These are phyloP conservation scores for Cladosporium oxysporum DNA, from an alignment of 2,329 filamentous ascomycete genomes.

Conservation along the genomic window DNA sequence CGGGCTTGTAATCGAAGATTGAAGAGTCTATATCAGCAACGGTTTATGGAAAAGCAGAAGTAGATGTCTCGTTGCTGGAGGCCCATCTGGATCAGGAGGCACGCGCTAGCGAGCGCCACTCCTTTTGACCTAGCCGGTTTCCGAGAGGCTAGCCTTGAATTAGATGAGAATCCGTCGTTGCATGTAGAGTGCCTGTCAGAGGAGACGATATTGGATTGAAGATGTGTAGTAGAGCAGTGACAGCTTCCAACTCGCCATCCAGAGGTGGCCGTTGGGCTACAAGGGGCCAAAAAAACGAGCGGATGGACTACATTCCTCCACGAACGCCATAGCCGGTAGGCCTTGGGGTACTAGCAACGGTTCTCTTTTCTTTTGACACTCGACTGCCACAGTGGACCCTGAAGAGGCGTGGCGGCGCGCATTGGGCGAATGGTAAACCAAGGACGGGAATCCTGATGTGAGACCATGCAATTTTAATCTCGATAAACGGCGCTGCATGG, in stretches of 20 bases:
- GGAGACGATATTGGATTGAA: neutral
- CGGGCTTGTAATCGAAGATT: neutral
- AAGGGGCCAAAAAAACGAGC: neutral
- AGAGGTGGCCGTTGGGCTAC: neutral
- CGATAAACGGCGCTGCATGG: conserved; percentile 9
- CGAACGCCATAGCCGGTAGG: neutral
- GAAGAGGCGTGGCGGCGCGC: conserved; percentile 8
- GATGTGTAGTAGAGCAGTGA: neutral
- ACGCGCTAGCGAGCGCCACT: conserved; percentile 4
- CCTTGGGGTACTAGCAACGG: neutral
- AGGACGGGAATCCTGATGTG: conserved; percentile 1
- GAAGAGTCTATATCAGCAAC: neutral
- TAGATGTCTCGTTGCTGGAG: conserved; percentile 14
- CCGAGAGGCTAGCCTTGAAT: neutral
- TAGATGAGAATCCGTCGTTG: neutral
- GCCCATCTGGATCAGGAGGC: conserved; percentile 11
- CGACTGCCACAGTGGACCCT: conserved; percentile 1
- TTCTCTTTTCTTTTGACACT: conserved; percentile 10
- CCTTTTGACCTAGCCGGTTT: neutral
- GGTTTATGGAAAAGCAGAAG: conserved; percentile 10
- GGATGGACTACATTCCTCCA: neutral
- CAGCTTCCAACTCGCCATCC: neutral
- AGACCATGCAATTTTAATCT: conserved; percentile 19
- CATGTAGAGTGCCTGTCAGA: neutral
- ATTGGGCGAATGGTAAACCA: conserved; percentile 7